Evolutionary conservation across 164 flowering plant species (phyloP), one percentile per base, ranked within the genome.

Genomic region (Vitis labrusca): DNA sequence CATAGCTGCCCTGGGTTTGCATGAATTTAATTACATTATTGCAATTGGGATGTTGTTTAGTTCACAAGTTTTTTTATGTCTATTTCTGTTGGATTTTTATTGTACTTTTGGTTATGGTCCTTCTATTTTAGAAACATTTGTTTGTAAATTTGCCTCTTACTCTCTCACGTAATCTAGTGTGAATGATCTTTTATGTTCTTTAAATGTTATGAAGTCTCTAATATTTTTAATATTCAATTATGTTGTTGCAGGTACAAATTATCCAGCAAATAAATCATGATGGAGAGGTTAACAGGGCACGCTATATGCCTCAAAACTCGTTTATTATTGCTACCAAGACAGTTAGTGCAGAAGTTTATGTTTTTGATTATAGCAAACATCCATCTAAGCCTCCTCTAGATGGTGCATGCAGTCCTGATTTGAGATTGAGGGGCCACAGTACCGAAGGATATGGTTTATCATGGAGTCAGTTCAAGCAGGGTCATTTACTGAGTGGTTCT

Each of bases 221-320:
- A 37, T 70, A 13, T 51, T 23, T 52, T 49, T 68, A 30, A 32
- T 14, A 11, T 19, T 30, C 10, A 50, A 9, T 71, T 54, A 4
- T 50, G 29, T 55, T 63, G 55, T 63, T 86, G 64, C 82, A 94
- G 98, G 98, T 94, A 17, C 94, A 95, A 82, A 91, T 95, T 57
- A 88, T 93, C 23, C 98, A 95, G 80, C 96, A 91, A 75, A 92
- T 95, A 68, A 86, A 89, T 73, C 96, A 90, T 77, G 99, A 92
- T 63, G 99, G 99, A 50, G 99, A 95, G 82, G 99, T 95, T 30
- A 93, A 95, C 65, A 81, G 99, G 4, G 99, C 99, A 71, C 98
- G 99, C 29, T 91, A 88, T 67, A 95, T 92, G 98, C 99, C 99
- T 32, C 99, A 95, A 75, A 95, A 95, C 62, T 83, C 89, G 12